These are phyloP conservation scores for Fusarium beomiforme DNA, from an alignment of 2,329 filamentous ascomycete genomes.

Conservation along the genomic window DNA sequence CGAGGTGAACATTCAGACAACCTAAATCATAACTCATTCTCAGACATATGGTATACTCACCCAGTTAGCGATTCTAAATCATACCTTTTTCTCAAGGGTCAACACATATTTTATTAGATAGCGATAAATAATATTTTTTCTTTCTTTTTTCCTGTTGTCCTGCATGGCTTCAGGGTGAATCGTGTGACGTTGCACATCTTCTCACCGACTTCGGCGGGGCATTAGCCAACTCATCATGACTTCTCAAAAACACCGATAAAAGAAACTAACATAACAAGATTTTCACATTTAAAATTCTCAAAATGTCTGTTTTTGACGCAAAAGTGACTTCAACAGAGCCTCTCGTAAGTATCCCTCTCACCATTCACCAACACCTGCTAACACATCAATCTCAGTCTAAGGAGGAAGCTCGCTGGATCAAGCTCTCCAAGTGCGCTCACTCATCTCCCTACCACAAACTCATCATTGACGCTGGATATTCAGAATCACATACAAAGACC, in stretches of 20 bases:
- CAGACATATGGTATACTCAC: no score
- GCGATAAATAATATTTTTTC: no score
- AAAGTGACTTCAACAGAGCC: conserved; percentile 57
- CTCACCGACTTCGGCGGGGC: conserved; percentile 33
- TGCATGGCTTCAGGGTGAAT: conserved; percentile 24
- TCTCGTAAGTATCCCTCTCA: conserved; percentile 49
- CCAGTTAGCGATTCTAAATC: no score
- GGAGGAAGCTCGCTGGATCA: conserved; percentile 68
- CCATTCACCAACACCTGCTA: neutral
- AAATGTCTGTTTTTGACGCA: conserved; percentile 55
- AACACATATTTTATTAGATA: no score
- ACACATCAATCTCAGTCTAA: conserved; percentile 50
- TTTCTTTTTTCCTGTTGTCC: no score
- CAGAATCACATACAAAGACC: conserved; percentile 72
- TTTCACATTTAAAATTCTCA: neutral
- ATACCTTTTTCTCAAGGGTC: no score
- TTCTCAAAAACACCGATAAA: neutral
- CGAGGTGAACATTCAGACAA: no score
- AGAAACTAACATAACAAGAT: neutral
- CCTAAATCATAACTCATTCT: no score
- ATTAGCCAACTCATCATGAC: conserved; percentile 5
- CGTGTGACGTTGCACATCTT: conserved; percentile 14
- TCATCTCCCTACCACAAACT: neutral
- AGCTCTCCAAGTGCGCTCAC: conserved; percentile 62
- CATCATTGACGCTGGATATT: neutral